Percentiles rank a stretch among this genome's conserved stretches.
Evolutionary conservation across 2,329 filamentous ascomycete species (phyloP).

Genomic region (Penicillium olsonii): DNA sequence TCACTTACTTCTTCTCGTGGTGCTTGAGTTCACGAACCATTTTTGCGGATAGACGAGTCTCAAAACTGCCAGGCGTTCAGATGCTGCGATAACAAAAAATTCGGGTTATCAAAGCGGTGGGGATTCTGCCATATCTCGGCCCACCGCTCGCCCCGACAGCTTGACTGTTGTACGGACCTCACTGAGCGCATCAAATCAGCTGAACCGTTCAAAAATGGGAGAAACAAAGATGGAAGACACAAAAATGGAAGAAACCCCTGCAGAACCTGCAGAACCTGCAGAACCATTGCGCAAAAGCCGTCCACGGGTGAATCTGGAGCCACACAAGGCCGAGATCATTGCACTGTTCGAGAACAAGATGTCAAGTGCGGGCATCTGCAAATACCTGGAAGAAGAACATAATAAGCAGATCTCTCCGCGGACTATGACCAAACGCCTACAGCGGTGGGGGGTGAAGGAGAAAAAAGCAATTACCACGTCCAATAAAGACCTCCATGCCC

Average conservation of each 20-base stretch:
- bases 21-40: constrained; percentile 98
- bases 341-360: constrained; percentile 8
- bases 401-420: constrained; percentile 7
- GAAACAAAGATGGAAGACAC: no score
- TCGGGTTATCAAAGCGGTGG: constrained; percentile 26
- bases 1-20: constrained; percentile 78
- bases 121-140: constrained; percentile 10
- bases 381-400: constrained; percentile 8
- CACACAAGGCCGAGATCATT: constrained; percentile 6
- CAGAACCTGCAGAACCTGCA: neutral
- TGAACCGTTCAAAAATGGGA: no score
- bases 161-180: no score
- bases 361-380: constrained; percentile 10
- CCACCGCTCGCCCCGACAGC: no score
- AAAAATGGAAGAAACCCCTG: constrained; percentile 4
- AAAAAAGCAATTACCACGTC: constrained; percentile 4
- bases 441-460: constrained; percentile 13
- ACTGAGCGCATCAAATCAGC: no score
- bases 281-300: no score
- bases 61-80: neutral
- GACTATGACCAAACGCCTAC: constrained; percentile 13
- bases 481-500: constrained; percentile 5
- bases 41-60: constrained; percentile 24
- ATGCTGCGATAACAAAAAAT: constrained; percentile 26
- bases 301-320: constrained; percentile 5